Percentiles rank a stretch among this genome's conserved stretches.
phyloP scores from a whole-genome alignment of 441 rosid species.

The Aleurites moluccanus region DNA sequence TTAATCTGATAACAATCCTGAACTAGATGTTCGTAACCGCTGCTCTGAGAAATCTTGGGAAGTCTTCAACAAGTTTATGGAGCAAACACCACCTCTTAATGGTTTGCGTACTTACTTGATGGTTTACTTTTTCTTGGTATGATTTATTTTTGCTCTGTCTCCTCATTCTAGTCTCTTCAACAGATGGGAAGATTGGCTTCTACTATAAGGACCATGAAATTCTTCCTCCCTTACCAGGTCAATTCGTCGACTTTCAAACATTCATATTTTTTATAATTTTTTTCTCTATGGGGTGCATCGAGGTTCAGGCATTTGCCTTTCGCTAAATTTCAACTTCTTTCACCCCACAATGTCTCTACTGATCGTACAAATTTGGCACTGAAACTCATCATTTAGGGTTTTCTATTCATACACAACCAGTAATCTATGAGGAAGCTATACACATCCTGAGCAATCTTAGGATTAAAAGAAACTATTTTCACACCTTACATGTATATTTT shows the following conservation, averaged over 20 bases:
- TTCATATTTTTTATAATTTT: background rate
- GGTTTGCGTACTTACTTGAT: constrained; percentile 36
- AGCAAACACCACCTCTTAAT: constrained; percentile 73
- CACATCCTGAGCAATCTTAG: background rate
- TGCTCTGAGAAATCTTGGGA: constrained; percentile 79
- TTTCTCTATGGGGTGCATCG: background rate
- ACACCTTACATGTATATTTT: background rate
- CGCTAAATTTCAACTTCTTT: background rate
- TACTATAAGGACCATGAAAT: constrained; percentile 95
- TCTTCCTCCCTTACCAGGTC: constrained; percentile 93
- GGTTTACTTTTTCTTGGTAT: background rate
- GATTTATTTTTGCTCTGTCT: constrained; percentile 21
- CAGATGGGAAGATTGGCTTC: constrained; percentile 91
- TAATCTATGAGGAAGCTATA: background rate
- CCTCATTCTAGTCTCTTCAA: constrained; percentile 30
- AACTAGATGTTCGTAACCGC: constrained; percentile 60
- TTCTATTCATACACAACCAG: background rate
- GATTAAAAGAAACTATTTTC: background rate
- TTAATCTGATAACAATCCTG: constrained; percentile 14
- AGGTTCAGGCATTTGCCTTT: background rate
- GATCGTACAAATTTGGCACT: background rate
- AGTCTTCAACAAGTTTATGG: constrained; percentile 60
- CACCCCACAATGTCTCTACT: background rate
- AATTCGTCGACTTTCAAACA: constrained; percentile 14
- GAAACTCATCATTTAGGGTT: background rate